Evolutionary conservation across 192 early-diverging fungal genomes (phyloP), one percentile per base, ranked within the genome.

Genomic region (Backusella luteola): DNA sequence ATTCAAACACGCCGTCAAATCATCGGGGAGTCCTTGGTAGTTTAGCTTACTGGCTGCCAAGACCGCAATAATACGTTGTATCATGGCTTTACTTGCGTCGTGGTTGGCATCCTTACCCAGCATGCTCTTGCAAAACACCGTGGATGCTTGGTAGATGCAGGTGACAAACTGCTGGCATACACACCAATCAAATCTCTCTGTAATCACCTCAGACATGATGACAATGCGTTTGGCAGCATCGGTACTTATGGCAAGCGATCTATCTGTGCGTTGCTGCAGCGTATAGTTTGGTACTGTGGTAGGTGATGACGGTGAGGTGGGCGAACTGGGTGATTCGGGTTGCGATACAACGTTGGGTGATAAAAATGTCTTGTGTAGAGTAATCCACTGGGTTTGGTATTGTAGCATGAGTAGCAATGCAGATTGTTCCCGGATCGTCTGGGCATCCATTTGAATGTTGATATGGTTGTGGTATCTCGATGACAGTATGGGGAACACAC

Each of bases 361-460:
- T 42, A 81, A 76, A 34, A 79, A 83, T 0, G 67, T 53, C 53
- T 83, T 83, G 41, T 83, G 81, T 0, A 83, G 53, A 14, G 67
- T 52, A n/a, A 83, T 67, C 81, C 81, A 83, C 59, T 79, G 77
- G 0, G 77, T 76, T 63, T 83, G 75, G 34, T 83, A 83, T 38
- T 79, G 77, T 7, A 83, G n/a, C 73, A 79, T 75, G 11, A 83
- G 56, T 34, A 83, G 36, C 19, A 83, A 56, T 36, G 75, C 66
- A 36, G 75, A 71, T 23, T 83, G 77, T 38, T 76, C 67, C 11
- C 67, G 34, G 7, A 83, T 41, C 1, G 49, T 52, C 32, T 66
- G 71, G 14, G 71, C 71, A 67, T 73, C 77, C 70, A 78, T 72
- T 26, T 69, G 52, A 19, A 26, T 46, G 52, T 63, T 63, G 23